These are phyloP conservation scores for Saraca asoca DNA, from an alignment of 331 rosid genomes.

Conservation along the genomic window DNA sequence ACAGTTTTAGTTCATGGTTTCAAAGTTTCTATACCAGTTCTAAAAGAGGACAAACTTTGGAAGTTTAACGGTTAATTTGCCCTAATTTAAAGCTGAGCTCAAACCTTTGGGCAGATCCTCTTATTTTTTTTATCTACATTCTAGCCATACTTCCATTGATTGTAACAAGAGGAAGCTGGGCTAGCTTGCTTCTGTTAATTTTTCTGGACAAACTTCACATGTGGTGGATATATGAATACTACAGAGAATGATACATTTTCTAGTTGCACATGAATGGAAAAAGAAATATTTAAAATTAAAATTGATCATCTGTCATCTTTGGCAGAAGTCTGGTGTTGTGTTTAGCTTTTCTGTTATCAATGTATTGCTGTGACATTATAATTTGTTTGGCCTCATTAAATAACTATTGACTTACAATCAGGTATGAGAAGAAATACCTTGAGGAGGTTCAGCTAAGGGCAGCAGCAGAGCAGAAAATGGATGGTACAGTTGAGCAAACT, in stretches of 20 bases:
- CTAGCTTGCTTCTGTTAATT: neutral
- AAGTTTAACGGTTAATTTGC: no score
- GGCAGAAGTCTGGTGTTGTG: neutral
- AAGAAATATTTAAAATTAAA: neutral
- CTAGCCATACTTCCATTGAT: neutral
- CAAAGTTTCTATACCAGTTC: no score
- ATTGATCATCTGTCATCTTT: slow-evolving; percentile 21
- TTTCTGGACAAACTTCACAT: slow-evolving; percentile 3
- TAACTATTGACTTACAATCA: slow-evolving; percentile 42
- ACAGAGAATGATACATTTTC: slow-evolving; percentile 9
- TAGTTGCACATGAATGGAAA: neutral
- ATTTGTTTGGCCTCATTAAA: neutral
- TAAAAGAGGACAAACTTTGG: no score
- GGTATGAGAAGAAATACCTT: slow-evolving; percentile 81
- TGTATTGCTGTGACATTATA: slow-evolving; percentile 5
- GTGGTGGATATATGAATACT: neutral
- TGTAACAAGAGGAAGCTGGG: no score
- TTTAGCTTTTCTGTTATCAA: neutral
- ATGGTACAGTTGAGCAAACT: slow-evolving; percentile 47
- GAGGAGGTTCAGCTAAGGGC: slow-evolving; percentile 78
- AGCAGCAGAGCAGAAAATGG: slow-evolving; percentile 59
- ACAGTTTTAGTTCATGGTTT: no score
- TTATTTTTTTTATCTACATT: neutral
- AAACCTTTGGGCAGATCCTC: neutral
- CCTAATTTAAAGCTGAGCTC: neutral